Conservation (phyloP, 2,329 filamentous ascomycete genomes). For the Ceratocystis smalleyi region DNA sequence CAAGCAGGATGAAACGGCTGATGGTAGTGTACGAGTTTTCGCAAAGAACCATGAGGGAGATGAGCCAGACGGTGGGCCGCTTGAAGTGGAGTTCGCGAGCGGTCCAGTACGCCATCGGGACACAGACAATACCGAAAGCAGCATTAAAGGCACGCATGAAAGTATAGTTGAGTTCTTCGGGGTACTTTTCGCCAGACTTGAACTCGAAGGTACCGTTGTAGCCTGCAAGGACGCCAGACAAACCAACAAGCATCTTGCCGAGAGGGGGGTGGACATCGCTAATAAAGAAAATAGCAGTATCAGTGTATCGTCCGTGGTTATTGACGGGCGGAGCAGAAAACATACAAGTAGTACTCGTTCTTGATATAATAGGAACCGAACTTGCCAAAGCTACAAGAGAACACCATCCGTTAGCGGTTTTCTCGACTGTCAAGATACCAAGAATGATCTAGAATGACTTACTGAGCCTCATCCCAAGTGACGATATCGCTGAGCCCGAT, state of each 20-base stretch:
- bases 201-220: slow-evolving; percentile 99
- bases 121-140: slow-evolving; percentile 78
- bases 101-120: slow-evolving; percentile 90
- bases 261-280: slow-evolving; percentile 68
- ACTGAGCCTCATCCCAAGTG: slow-evolving; percentile 54
- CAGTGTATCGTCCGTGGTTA: neutral
- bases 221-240: slow-evolving; percentile 88
- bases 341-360: slow-evolving; percentile 85
- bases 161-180: slow-evolving; percentile 84
- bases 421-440: neutral
- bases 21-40: slow-evolving; percentile 99
- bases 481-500: slow-evolving; percentile 53
- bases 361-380: slow-evolving; percentile 99
- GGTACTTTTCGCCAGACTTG: slow-evolving; percentile 95
- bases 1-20: slow-evolving; percentile 91
- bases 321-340: neutral
- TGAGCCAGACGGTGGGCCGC: slow-evolving; percentile 79
- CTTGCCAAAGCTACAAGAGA: slow-evolving; percentile 59
- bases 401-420: neutral
- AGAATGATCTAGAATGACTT: slow-evolving; percentile 23
- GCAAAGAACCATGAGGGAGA: slow-evolving; percentile 92
- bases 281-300: neutral
- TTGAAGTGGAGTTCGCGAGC: slow-evolving; percentile 79
- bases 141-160: slow-evolving; percentile 98
- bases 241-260: slow-evolving; percentile 94